Conservation (phyloP, 257 asterid species). For the Forsythia suspensa region DNA sequence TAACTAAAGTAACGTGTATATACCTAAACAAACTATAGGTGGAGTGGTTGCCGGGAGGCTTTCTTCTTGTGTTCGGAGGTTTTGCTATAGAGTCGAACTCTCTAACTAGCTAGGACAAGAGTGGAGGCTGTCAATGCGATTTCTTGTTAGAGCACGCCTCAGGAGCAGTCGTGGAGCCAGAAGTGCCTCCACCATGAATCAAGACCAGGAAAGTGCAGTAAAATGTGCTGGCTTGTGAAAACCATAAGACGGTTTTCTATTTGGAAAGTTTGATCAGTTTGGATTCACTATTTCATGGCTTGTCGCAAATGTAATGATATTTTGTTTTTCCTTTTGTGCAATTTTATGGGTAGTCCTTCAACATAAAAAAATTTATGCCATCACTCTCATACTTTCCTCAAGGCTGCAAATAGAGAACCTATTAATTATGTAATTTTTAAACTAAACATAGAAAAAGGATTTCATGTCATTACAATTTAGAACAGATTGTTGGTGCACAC, state of each 20-base stretch:
- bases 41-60: too few relatives aligned
- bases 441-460: too few relatives aligned
- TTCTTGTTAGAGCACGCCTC: slow-evolving; percentile 1
- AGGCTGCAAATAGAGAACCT: not conserved
- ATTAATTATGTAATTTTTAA: too few relatives aligned
- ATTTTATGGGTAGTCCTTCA: not conserved
- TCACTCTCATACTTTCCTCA: not conserved
- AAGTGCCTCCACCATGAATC: slow-evolving; percentile 11
- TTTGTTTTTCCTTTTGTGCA: not conserved
- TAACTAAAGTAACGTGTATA: slow-evolving; percentile 23
- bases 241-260: slow-evolving; percentile 2
- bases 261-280: slow-evolving; percentile 26
- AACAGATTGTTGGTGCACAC: too few relatives aligned
- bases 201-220: slow-evolving; percentile 1
- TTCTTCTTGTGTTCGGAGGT: too few relatives aligned
- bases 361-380: not conserved
- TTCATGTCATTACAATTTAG: too few relatives aligned
- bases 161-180: slow-evolving; percentile 4
- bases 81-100: not conserved
- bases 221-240: not conserved
- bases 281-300: slow-evolving; percentile 35
- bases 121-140: not conserved
- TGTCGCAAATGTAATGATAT: slow-evolving; percentile 26
- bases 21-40: too few relatives aligned
- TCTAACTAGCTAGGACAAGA: not conserved